These are phyloP conservation scores for Arthroderma uncinatum DNA, from an alignment of 2,329 filamentous ascomycete genomes.

Conservation along the genomic window DNA sequence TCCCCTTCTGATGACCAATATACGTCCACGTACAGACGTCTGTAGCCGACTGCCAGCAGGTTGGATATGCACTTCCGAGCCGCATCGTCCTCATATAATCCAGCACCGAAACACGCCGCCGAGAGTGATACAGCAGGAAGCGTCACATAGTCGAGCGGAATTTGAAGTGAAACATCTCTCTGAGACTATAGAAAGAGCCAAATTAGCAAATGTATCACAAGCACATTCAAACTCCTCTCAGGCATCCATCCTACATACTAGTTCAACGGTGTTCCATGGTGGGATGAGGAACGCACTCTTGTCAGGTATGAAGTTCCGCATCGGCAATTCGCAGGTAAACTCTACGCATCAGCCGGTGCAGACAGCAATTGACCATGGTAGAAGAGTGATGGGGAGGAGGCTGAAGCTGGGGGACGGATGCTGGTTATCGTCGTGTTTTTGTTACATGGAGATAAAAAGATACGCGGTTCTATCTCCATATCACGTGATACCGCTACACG, in stretches of 20 bases:
- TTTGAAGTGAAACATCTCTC: constrained; percentile 47
- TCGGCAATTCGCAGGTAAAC: constrained; percentile 16
- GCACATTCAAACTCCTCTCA: not conserved
- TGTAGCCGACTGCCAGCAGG: constrained; percentile 49
- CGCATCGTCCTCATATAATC: constrained; percentile 42
- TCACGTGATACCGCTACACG: not conserved
- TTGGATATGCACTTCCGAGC: constrained; percentile 51
- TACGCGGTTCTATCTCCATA: too few relatives aligned
- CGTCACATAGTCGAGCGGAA: constrained; percentile 54
- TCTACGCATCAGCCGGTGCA: not conserved
- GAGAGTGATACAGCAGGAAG: constrained; percentile 46
- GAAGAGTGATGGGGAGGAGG: not conserved
- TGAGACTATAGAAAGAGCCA: constrained; percentile 39
- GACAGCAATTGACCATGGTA: not conserved
- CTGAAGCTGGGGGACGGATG: not conserved
- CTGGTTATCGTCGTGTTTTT: not conserved
- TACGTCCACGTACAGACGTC: constrained; percentile 48
- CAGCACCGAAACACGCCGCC: constrained; percentile 47
- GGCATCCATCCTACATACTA: constrained; percentile 22
- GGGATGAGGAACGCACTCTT: constrained; percentile 25
- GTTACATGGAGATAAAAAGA: too few relatives aligned
- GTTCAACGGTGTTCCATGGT: constrained; percentile 31
- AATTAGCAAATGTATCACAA: not conserved
- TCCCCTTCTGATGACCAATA: constrained; percentile 50
- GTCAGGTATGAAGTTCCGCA: constrained; percentile 34